A percentile compares a stretch with the other conserved stretches of the same genome.
phyloP scores from a whole-genome alignment of 768 basidiomycete genomes.

The Lactifluus hygrophoroides region DNA sequence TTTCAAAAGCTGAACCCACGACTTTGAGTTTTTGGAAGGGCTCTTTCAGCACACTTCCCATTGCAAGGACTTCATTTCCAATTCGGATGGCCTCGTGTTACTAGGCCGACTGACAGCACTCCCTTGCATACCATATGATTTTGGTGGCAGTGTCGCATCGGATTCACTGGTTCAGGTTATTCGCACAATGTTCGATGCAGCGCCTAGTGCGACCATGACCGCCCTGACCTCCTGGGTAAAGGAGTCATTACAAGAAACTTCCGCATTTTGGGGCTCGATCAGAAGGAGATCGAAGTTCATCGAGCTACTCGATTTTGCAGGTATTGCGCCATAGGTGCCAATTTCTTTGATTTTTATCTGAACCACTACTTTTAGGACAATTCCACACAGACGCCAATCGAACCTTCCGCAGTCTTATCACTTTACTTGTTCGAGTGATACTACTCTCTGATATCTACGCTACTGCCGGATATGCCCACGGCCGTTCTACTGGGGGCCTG shows the following conservation, averaged over 20 bases:
- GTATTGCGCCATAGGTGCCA: neutral
- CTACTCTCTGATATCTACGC: constrained; percentile 83
- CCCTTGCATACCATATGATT: constrained; percentile 85
- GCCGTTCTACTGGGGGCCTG: constrained; percentile 63
- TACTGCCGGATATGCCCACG: constrained; percentile 74
- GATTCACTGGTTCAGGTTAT: constrained; percentile 85
- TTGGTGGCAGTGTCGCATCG: constrained; percentile 74
- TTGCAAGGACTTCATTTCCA: constrained; percentile 80
- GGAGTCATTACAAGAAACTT: constrained; percentile 58
- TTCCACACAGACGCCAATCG: constrained; percentile 45
- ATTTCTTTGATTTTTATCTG: neutral
- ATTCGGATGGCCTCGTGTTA: constrained; percentile 61
- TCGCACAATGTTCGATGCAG: constrained; percentile 80
- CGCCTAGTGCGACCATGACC: constrained; percentile 65
- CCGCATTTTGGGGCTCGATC: constrained; percentile 56
- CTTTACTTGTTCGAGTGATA: constrained; percentile 70
- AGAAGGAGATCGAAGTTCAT: constrained; percentile 52
- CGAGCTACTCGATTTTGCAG: constrained; percentile 47
- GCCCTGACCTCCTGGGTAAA: constrained; percentile 65
- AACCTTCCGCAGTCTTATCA: constrained; percentile 63
- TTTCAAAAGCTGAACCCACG: constrained; percentile 2
- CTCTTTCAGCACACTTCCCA: constrained; percentile 88
- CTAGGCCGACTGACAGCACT: constrained; percentile 72
- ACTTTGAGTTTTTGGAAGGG: constrained; percentile 79
- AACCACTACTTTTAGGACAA: constrained; percentile 30